Evolutionary conservation across 257 asterid genomes (phyloP), one percentile per base, ranked within the genome.

Genomic region (Nemophila menziesii): DNA sequence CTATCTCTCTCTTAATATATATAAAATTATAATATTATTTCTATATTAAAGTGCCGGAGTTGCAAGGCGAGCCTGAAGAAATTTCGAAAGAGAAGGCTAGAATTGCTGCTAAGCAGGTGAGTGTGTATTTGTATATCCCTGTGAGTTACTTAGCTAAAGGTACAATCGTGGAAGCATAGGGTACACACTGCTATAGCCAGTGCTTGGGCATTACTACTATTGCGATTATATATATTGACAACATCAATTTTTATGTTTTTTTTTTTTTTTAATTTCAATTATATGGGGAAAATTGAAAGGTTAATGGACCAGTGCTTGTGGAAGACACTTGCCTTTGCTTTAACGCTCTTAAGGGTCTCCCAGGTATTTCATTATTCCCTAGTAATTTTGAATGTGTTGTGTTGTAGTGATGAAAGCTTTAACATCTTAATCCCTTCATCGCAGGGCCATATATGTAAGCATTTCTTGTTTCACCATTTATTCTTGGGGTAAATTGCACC

Each of bases 401-500:
- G 10, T 40, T 40, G 3, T 20, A 1, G 22, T 16, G 23, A 20
- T 20, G 21, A 26, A 69, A 67, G 49, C 21, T 39, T 36, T 37
- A 5, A 44, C 11, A 14, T 38, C 22, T 3, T 15, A 10, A 26
- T 20, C 21, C 19, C 22, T 13, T 16, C 9, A 53, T 79, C 67
- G 79, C 89, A 86, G 95, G 97, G 66, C 95, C 95, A 36, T 86
- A 79, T 82, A 63, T 87, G 97, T 87, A 87, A 87, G 97, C 82
- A 52, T 46, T 4, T 43, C 39, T 8, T 48, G 55, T 16, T 44
- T 40, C 62, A 24, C 46, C 49, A 5, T 39, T 15, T 13, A 39
- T 39, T 20, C 20, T 11, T 47, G 40, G 60, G 79, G 65, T n/a
- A n/a, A n/a, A n/a, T n/a, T n/a, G n/a, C n/a, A n/a, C n/a, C n/a